Percentiles rank a stretch among this genome's conserved stretches.
Conservation (phyloP, 441 rosid species). For the Gossypium davidsonii region DNA sequence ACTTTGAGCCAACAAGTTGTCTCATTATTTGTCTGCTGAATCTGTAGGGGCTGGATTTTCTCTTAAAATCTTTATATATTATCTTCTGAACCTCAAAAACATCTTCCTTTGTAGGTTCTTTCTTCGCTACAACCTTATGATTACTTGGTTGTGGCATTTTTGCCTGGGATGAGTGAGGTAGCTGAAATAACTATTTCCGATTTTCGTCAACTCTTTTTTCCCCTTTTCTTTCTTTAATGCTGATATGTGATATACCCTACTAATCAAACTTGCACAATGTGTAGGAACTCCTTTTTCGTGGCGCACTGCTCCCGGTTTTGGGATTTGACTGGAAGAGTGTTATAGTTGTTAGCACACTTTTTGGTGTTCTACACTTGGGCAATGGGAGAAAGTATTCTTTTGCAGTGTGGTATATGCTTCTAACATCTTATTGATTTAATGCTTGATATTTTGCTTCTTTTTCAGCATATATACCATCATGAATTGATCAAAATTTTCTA, state of each 20-base stretch:
- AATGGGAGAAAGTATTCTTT: slow-evolving; percentile 80
- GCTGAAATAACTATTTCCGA: background rate
- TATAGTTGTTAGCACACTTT: slow-evolving; percentile 46
- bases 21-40: background rate
- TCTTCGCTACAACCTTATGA: slow-evolving; percentile 75
- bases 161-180: slow-evolving; percentile 93
- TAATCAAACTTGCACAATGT: background rate
- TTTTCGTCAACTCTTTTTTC: background rate
- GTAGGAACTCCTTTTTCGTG: slow-evolving; percentile 82
- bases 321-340: slow-evolving; percentile 69
- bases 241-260: background rate
- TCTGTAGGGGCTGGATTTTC: background rate
- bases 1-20: background rate
- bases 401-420: slow-evolving; percentile 61
- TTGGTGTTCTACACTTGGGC: slow-evolving; percentile 76
- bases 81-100: slow-evolving; percentile 3
- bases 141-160: slow-evolving; percentile 62
- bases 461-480: background rate
- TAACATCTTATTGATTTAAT: background rate
- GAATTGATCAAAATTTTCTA: background rate
- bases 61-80: background rate
- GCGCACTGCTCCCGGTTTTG: slow-evolving; percentile 59
- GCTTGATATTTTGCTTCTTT: background rate
- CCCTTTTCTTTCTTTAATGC: background rate
- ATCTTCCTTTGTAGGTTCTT: slow-evolving; percentile 45